These are phyloP conservation scores for Colletotrichum coccodes DNA, from an alignment of 2,329 filamentous ascomycete species.

Conservation along the genomic window DNA sequence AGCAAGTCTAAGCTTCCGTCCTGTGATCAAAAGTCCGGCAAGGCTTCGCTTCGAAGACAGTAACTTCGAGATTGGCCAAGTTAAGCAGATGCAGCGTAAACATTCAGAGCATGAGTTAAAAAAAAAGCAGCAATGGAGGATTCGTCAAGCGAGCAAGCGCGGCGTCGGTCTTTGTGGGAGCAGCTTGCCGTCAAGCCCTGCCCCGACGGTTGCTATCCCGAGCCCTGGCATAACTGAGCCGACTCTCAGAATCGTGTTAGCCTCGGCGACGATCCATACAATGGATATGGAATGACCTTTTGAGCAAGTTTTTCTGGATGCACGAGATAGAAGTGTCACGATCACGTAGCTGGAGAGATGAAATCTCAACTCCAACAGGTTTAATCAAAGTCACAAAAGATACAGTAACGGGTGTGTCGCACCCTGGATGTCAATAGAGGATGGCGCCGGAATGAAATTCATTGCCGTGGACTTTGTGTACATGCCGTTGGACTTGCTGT, in stretches of 20 bases:
- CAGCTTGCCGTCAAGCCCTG: slow-evolving; percentile 50
- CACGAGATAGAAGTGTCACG: not conserved
- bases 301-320: not conserved
- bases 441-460: not conserved
- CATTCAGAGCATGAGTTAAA: slow-evolving; percentile 43
- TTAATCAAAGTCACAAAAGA: not conserved
- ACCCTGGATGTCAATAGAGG: not conserved
- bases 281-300: too few species aligned
- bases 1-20: slow-evolving; percentile 67
- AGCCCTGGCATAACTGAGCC: not conserved
- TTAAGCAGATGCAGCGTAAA: slow-evolving; percentile 61
- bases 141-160: not conserved
- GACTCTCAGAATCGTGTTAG: not conserved
- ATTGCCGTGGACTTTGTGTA: not conserved
- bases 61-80: slow-evolving; percentile 54
- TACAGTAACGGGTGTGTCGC: not conserved
- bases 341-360: not conserved
- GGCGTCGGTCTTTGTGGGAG: not conserved
- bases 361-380: too few species aligned
- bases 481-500: not conserved
- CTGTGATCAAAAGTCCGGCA: slow-evolving; percentile 56
- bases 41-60: slow-evolving; percentile 60
- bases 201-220: slow-evolving; percentile 58
- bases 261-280: too few species aligned
- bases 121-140: not conserved